Conservation (phyloP, 179 eudicot genomes). For the Camellia oleifera region DNA sequence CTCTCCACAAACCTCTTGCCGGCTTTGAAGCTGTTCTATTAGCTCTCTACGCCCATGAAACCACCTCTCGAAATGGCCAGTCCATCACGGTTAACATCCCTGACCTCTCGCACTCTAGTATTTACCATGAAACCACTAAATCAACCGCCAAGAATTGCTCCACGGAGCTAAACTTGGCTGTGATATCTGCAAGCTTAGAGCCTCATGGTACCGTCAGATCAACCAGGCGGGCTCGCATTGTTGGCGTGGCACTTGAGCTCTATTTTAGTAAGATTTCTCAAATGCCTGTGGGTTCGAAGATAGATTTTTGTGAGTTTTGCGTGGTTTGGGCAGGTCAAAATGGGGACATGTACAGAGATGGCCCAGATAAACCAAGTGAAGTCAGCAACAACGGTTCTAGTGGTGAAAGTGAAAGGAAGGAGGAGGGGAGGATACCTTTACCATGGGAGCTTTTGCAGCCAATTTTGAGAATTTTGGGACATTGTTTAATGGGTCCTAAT, state of each 20-base stretch:
- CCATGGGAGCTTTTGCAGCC: slow-evolving; percentile 92
- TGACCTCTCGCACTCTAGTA: slow-evolving; percentile 65
- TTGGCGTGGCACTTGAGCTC: slow-evolving; percentile 79
- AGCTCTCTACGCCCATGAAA: slow-evolving; percentile 68
- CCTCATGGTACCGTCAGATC: slow-evolving; percentile 32
- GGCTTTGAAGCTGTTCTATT: slow-evolving; percentile 80
- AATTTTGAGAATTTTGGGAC: slow-evolving; percentile 68
- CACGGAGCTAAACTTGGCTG: slow-evolving; percentile 36
- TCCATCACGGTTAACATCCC: slow-evolving; percentile 57
- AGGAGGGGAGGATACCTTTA: slow-evolving; percentile 43
- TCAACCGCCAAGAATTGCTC: slow-evolving; percentile 15
- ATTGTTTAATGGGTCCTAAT: slow-evolving; percentile 54
- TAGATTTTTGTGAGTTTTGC: slow-evolving; percentile 76
- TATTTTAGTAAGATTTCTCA: slow-evolving; percentile 47
- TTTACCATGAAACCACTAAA: slow-evolving; percentile 63
- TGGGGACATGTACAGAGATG: slow-evolving; percentile 16
- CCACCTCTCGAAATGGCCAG: slow-evolving; percentile 51
- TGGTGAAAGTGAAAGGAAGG: background rate
- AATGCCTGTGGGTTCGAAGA: slow-evolving; percentile 63
- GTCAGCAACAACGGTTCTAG: too few relatives aligned
- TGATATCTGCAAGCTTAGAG: slow-evolving; percentile 60
- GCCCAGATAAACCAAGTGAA: background rate
- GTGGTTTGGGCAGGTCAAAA: slow-evolving; percentile 58
- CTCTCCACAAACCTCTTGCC: slow-evolving; percentile 51
- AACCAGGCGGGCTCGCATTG: slow-evolving; percentile 62